Evolutionary conservation across 345 rosid species (phyloP).

Genomic region (Erodium maritimum): DNA sequence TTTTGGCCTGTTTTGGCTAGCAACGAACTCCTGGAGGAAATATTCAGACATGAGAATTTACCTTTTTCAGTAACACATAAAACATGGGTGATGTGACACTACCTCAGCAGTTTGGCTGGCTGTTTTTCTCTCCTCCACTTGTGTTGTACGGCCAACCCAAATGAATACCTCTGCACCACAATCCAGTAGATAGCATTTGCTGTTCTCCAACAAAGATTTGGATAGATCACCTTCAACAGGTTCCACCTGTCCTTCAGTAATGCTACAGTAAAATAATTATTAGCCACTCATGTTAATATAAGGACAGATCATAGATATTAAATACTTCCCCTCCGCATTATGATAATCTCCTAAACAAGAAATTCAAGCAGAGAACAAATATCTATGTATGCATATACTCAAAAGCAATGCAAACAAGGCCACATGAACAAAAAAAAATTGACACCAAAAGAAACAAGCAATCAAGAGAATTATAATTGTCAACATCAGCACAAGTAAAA

Average conservation of each 20-base stretch:
- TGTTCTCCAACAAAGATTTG: constrained; percentile 70
- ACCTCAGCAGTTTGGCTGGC: constrained; percentile 86
- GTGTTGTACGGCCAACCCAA: constrained; percentile 97
- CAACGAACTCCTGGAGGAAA: constrained; percentile 56
- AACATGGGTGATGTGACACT: constrained; percentile 9
- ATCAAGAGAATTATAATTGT: neutral
- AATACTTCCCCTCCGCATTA: neutral
- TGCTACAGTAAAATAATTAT: constrained; percentile 31
- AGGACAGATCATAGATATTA: neutral
- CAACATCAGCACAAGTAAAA: neutral
- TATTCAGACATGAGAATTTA: constrained; percentile 14
- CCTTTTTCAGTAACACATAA: constrained; percentile 5
- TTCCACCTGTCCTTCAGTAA: constrained; percentile 46
- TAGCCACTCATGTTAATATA: constrained; percentile 10
- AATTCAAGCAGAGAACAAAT: neutral
- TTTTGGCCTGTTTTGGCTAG: constrained; percentile 73
- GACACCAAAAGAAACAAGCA: neutral
- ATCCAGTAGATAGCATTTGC: constrained; percentile 67
- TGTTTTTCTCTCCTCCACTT: constrained; percentile 85
- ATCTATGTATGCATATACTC: neutral
- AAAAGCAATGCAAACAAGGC: neutral
- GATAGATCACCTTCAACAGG: constrained; percentile 61
- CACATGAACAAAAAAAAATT: neutral
- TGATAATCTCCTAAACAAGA: neutral
- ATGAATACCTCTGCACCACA: constrained; percentile 84